phyloP scores from a whole-genome alignment of 345 rosid species.

The Corchorus capsularis region DNA sequence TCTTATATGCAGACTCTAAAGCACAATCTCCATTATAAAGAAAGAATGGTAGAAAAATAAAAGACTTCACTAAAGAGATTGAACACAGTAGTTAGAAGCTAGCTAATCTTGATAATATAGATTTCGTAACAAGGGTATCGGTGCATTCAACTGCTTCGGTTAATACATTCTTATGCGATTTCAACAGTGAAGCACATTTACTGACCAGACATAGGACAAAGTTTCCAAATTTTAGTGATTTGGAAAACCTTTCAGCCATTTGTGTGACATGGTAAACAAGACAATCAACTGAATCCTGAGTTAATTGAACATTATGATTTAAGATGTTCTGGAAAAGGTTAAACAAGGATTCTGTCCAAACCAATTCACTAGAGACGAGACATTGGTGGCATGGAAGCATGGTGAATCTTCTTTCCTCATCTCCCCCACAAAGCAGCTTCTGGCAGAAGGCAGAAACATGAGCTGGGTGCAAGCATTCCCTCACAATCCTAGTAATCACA shows the following conservation, averaged over 20 bases:
- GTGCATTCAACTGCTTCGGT: slow-evolving; percentile 59
- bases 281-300: slow-evolving; percentile 61
- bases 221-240: slow-evolving; percentile 15
- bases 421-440: slow-evolving; percentile 62
- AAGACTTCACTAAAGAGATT: not conserved
- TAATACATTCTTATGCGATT: slow-evolving; percentile 46
- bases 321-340: slow-evolving; percentile 56
- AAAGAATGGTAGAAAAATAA: not conserved
- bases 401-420: slow-evolving; percentile 42
- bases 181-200: slow-evolving; percentile 7
- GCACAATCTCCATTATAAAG: not conserved
- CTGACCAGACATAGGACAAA: slow-evolving; percentile 7
- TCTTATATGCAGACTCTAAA: not conserved
- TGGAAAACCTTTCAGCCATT: slow-evolving; percentile 15
- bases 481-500: slow-evolving; percentile 53
- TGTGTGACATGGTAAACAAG: slow-evolving; percentile 33
- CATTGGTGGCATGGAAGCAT: slow-evolving; percentile 59
- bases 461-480: slow-evolving; percentile 77
- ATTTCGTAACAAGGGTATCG: slow-evolving; percentile 64
- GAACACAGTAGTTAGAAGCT: slow-evolving; percentile 39
- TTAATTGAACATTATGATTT: slow-evolving; percentile 53
- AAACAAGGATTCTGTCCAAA: slow-evolving; percentile 57
- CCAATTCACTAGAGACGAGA: slow-evolving; percentile 53
- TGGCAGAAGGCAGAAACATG: slow-evolving; percentile 72
- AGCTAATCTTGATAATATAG: slow-evolving; percentile 58